Evolutionary conservation across 129 eudicot genomes (phyloP).

Genomic region (Gnaphalium uliginosum): DNA sequence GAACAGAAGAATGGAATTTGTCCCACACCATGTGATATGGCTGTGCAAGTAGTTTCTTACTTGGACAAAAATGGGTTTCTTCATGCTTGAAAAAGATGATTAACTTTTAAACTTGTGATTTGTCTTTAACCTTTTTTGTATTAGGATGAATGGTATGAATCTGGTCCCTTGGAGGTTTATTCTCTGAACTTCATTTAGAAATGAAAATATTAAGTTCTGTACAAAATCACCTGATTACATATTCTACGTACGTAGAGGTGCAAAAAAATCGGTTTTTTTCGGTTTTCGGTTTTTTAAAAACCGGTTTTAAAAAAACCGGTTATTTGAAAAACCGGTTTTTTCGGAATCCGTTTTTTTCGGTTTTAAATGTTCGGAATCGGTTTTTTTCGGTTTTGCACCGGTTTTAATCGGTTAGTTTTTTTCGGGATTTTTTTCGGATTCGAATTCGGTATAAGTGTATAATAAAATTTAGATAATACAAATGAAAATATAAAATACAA

Average conservation of each 20-base stretch:
- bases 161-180: background rate
- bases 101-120: background rate
- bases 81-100: constrained; percentile 40
- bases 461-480: too few species aligned
- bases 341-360: too few species aligned
- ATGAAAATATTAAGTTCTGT: background rate
- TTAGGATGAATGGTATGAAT: constrained; percentile 16
- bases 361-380: too few species aligned
- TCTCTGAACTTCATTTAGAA: constrained; percentile 9
- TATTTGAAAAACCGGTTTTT: too few species aligned
- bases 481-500: too few species aligned
- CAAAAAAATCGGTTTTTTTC: too few species aligned
- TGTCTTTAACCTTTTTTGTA: background rate
- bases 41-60: constrained; percentile 73
- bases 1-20: constrained; percentile 60
- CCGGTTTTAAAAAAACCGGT: too few species aligned
- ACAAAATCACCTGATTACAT: background rate
- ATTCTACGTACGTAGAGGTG: background rate
- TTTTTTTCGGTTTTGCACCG: too few species aligned
- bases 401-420: too few species aligned
- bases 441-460: too few species aligned
- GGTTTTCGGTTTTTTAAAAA: too few species aligned
- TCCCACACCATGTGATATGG: constrained; percentile 85
- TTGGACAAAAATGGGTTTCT: constrained; percentile 75
- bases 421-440: too few species aligned